A percentile compares a stretch with the other conserved stretches of the same genome.
phyloP scores from a whole-genome alignment of 1,284 basidiomycete genomes.

The Hortiboletus rubellus region DNA sequence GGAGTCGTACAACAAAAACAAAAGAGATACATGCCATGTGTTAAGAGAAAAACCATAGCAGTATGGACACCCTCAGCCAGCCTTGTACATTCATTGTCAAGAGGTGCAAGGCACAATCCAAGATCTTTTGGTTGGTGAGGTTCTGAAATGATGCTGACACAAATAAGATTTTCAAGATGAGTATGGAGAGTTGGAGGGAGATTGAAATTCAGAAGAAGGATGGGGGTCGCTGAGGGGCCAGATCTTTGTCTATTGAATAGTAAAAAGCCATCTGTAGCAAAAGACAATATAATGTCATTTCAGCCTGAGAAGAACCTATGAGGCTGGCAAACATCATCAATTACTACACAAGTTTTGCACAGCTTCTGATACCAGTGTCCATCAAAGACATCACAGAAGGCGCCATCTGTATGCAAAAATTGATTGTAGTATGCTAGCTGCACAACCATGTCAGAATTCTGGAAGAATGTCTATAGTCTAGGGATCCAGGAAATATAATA shows the following conservation, averaged over 20 bases:
- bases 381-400: not conserved
- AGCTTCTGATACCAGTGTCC: not conserved
- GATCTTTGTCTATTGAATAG: not conserved
- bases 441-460: not conserved
- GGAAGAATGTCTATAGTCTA: not conserved
- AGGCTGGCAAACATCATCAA: not conserved
- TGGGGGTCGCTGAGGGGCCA: not conserved
- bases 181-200: not conserved
- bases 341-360: not conserved
- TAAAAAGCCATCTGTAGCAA: not conserved
- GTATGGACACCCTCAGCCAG: not conserved
- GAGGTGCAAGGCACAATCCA: not conserved
- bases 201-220: constrained; percentile 1
- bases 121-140: not conserved
- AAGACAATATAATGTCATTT: not conserved
- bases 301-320: not conserved
- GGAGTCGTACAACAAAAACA: too few relatives aligned
- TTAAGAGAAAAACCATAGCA: too few relatives aligned
- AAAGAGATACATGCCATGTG: too few relatives aligned
- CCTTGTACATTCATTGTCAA: not conserved
- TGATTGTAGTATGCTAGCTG: not conserved
- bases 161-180: not conserved
- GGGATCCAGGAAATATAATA: not conserved
- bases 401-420: not conserved
- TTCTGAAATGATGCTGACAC: not conserved